Evolutionary conservation across 176 grass and related monocot species (phyloP).

Genomic region (Guadua angustifolia): DNA sequence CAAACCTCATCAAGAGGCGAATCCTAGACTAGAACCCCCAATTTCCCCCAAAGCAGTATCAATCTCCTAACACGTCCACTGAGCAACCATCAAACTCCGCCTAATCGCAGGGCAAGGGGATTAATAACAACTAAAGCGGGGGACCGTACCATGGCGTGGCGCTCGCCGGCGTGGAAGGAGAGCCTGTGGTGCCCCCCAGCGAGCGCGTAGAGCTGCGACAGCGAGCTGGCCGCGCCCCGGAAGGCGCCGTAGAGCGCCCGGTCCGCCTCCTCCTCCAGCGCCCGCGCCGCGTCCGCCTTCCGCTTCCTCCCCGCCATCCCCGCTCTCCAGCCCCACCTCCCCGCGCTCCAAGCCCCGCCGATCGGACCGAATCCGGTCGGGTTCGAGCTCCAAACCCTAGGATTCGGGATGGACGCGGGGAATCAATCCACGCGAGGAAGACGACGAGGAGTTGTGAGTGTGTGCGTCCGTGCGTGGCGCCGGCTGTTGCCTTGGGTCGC

Average conservation of each 20-base stretch:
- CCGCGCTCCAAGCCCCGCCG: neutral
- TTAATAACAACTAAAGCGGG: neutral
- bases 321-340: no score
- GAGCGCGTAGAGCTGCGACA: conserved; percentile 44
- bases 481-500: no score
- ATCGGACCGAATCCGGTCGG: neutral
- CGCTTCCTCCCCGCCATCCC: neutral
- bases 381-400: neutral
- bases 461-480: no score
- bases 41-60: neutral
- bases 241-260: conserved; percentile 49
- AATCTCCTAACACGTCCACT: neutral
- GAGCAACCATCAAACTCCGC: neutral
- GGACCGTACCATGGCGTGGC: conserved; percentile 35
- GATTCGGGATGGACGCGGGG: neutral
- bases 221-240: conserved; percentile 45
- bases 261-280: conserved; percentile 46
- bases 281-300: conserved; percentile 42
- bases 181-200: conserved; percentile 37
- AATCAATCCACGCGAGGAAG: neutral
- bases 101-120: neutral
- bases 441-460: neutral
- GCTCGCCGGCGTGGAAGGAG: conserved; percentile 46
- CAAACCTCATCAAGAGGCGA: neutral
- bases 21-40: no score